phyloP scores from a whole-genome alignment of 805 yeast genomes.

The Saturnispora sanitii region DNA sequence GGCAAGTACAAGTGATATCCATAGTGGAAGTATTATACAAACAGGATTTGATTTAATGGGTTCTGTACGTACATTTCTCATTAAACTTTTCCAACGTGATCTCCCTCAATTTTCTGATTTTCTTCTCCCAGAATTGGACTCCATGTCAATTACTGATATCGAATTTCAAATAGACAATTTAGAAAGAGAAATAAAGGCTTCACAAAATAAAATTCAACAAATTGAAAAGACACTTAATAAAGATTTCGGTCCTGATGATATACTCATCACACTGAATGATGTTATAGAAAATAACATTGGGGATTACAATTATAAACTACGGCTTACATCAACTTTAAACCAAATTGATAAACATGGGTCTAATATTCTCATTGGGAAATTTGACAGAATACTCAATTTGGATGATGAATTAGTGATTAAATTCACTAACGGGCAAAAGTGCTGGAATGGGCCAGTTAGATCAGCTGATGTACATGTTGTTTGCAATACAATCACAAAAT shows the following conservation, averaged over 20 bases:
- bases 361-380: conserved; percentile 43
- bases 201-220: too few relatives aligned
- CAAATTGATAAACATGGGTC: conserved; percentile 44
- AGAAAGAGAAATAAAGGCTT: too few relatives aligned
- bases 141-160: too few relatives aligned
- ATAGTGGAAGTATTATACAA: too few relatives aligned
- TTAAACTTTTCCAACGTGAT: too few relatives aligned
- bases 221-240: conserved; percentile 8
- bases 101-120: too few relatives aligned
- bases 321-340: conserved; percentile 43
- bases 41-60: too few relatives aligned
- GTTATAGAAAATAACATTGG: conserved; percentile 47
- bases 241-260: conserved; percentile 52
- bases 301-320: conserved; percentile 60
- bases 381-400: conserved; percentile 9
- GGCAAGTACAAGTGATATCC: too few relatives aligned
- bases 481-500: conserved; percentile 53
- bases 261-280: conserved; percentile 43
- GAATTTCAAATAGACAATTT: too few relatives aligned
- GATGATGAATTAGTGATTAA: conserved; percentile 13
- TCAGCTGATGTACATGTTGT: conserved; percentile 51
- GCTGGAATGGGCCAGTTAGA: conserved; percentile 94
- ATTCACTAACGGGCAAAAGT: conserved; percentile 59
- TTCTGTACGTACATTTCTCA: too few relatives aligned
- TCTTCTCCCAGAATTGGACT: too few relatives aligned